Evolutionary conservation across 2,329 filamentous ascomycete genomes (phyloP), one percentile per base, ranked within the genome.

Genomic region (Fusarium continuum): DNA sequence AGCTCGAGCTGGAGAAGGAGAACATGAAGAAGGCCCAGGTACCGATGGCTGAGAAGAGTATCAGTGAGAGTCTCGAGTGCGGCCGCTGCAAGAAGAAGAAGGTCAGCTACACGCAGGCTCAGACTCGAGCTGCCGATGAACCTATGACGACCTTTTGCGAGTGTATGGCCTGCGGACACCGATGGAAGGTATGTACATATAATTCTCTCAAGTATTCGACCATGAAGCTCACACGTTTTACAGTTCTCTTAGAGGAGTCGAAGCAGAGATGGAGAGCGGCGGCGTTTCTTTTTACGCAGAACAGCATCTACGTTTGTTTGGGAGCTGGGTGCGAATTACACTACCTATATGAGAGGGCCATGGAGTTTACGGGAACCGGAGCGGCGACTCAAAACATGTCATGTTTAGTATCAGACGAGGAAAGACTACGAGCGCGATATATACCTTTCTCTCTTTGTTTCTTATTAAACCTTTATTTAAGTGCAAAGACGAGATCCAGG

Each of bases 1-100:
- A 97, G 68, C 81, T 85, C 68, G 87, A 88, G 75, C 84, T 97
- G 45, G 85, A 93, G 74, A 88, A 91, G 78, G 92, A 97, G 79
- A 99, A 99, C 78, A 93, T 98, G 91, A 93, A 93, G 81, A 92
- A 94, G 78, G 92, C 95, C 2, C 96, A 98, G 88, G 93, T 96
- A 10, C 91, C 94, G 54, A 91, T 93, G 83, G 91, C 88, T 16
- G 90, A 97, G 79, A 95, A 93, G 84, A 93, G 90, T 74, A 92
- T 97, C 79, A 93, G 89, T 75, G 90, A 91, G 74, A 91, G 89
- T 54, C 84, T 98, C 72, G 89, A 92, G 78, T 99, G 95, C 80
- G 87, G 92, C 73, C 93, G 93, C 77, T 99, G 95, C 79, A 91
- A 91, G 71, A 85, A 96, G 84, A 93, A 91, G 82, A 93, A 92